Evolutionary conservation across 306 rosid genomes (phyloP).

Genomic region (Elaeagnus macrophylla): DNA sequence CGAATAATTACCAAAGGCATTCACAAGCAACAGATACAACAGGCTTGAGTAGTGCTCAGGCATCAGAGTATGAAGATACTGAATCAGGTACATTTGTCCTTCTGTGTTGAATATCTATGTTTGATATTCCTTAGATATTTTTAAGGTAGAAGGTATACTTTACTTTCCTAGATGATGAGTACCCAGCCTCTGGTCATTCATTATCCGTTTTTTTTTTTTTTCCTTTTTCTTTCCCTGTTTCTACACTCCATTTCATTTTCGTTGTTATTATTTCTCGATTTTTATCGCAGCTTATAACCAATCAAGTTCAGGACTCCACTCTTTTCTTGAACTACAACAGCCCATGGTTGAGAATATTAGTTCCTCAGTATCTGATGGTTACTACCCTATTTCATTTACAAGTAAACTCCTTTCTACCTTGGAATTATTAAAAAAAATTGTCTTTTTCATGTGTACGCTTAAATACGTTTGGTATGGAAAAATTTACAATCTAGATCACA

Average conservation of each 20-base stretch:
- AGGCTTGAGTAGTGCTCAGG: slow-evolving; percentile 51
- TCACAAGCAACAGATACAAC: slow-evolving; percentile 49
- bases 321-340: slow-evolving; percentile 36
- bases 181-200: background rate
- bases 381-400: slow-evolving; percentile 28
- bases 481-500: slow-evolving; percentile 11
- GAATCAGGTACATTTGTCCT: slow-evolving; percentile 51
- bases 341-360: slow-evolving; percentile 34
- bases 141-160: too few species aligned
- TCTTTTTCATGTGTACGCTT: background rate
- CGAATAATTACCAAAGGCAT: slow-evolving; percentile 33
- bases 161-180: too few species aligned
- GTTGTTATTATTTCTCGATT: slow-evolving; percentile 14
- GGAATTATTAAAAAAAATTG: slow-evolving; percentile 1
- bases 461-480: slow-evolving; percentile 6
- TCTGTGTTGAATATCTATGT: slow-evolving; percentile 7
- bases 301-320: slow-evolving; percentile 35
- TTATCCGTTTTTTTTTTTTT: background rate
- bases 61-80: slow-evolving; percentile 66
- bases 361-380: slow-evolving; percentile 29
- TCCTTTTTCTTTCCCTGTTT: too few species aligned
- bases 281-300: slow-evolving; percentile 40
- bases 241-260: slow-evolving; percentile 1
- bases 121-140: background rate
- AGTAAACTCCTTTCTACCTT: slow-evolving; percentile 32